Base-by-base conservation (phyloP, 225 moss, liverwort and hornwort genomes). In the Antitrichia curtipendula region DNA sequence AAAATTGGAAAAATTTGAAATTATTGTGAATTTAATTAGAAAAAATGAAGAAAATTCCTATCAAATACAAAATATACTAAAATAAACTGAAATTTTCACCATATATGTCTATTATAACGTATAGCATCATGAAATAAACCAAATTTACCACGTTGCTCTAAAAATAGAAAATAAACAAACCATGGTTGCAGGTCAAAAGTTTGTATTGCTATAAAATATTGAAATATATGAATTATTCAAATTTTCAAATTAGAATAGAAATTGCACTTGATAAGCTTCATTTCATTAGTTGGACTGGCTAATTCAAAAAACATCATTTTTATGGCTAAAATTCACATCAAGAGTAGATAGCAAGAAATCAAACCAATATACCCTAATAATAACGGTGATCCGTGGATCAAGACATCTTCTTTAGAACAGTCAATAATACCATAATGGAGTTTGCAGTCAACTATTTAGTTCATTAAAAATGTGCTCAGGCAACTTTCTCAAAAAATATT, bases 321-420 rank as follows among this genome's bases (percentile, higher is more conserved):
- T 9, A 15, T 70, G 5, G 9, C 15, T 70, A 9, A 43, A 72
- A 45, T 45, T 47, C 11, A 29, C 72, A 72, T 29, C 38, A 29
- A 45, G 45, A 45, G 3, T 72, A 73, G 10, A 47, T 10, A 45
- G 16, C 11, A 10, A 73, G 18, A 73, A 73, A 73, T 73, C 45
- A 45, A 5, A 4, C 11, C 17, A 18, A 73, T 29, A 29, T 43
- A 47, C 10, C 45, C 29, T 72, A 8, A 1, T 50, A 50, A 50
- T 24, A 38, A 2, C 1, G 4, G 14, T 24, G 24, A 69, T 69
- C 0, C 0, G 0, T 24, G 13, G 23, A 13, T 3, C 0, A 15
- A 45, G 5, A 50, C 8, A 50, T 50, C 3, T 74, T 32, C 12
- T 49, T 50, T 8, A 74, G 4, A 74, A 50, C 49, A 74, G 8